Conservation (phyloP, 257 asterid species). For the Forsythia viridissima region DNA sequence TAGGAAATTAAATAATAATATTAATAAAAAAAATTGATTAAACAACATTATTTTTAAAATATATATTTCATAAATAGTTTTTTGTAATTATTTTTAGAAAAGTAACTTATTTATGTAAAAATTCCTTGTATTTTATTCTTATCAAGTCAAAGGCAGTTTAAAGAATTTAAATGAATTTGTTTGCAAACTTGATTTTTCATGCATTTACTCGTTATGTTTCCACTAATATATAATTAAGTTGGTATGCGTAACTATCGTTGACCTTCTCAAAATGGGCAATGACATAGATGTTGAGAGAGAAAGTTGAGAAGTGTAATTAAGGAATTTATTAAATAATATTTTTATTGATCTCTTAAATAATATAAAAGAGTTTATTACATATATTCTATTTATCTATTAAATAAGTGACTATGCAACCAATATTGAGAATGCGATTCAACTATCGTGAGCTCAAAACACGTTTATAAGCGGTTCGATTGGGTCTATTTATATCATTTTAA, state of each 20-base stretch:
- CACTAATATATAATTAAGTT: constrained; percentile 20
- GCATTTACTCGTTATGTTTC: constrained; percentile 32
- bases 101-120: too few species aligned
- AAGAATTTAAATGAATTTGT: neutral
- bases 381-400: neutral
- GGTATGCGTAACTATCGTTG: constrained; percentile 36
- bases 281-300: too few species aligned
- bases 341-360: too few species aligned
- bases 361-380: neutral
- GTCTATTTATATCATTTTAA: too few species aligned
- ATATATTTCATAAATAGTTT: neutral
- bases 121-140: neutral
- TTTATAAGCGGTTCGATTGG: too few species aligned
- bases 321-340: too few species aligned
- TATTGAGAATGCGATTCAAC: too few species aligned
- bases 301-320: too few species aligned
- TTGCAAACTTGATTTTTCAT: constrained; percentile 15
- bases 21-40: neutral
- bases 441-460: too few species aligned
- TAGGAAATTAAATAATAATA: too few species aligned
- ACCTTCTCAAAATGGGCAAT: constrained; percentile 8
- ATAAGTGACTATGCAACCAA: neutral
- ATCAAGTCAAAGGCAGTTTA: constrained; percentile 8
- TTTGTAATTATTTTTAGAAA: too few species aligned
- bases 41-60: neutral